These are phyloP conservation scores for Solanum pinnatisectum DNA, from an alignment of 257 asterid species.

Conservation along the genomic window DNA sequence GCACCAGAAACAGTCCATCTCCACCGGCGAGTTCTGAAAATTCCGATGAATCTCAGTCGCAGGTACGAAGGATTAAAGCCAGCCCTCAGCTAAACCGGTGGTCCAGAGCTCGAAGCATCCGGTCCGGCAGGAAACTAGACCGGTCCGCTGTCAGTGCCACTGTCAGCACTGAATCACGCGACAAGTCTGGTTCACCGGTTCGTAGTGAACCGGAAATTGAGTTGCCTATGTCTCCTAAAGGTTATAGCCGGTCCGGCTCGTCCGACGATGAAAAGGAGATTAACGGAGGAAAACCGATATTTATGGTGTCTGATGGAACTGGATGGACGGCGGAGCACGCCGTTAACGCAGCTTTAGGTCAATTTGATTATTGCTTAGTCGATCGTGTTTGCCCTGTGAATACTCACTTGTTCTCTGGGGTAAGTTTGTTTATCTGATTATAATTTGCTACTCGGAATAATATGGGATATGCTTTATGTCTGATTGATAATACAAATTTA, in stretches of 20 bases:
- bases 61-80: constrained; percentile 30
- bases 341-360: constrained; percentile 86
- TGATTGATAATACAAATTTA: not conserved
- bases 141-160: constrained; percentile 28
- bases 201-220: not conserved
- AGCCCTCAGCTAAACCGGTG: constrained; percentile 86
- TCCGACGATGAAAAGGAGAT: constrained; percentile 24
- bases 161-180: not conserved
- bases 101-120: constrained; percentile 82
- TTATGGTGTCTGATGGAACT: constrained; percentile 91
- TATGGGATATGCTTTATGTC: not conserved
- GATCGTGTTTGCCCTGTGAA: constrained; percentile 76
- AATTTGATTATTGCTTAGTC: constrained; percentile 83
- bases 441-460: too few species aligned
- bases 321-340: constrained; percentile 98
- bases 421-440: constrained; percentile 11
- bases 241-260: constrained; percentile 13
- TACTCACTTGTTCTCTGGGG: constrained; percentile 94
- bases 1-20: constrained; percentile 9
- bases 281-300: constrained; percentile 43
- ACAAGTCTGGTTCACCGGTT: constrained; percentile 6
- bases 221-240: not conserved
- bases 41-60: constrained; percentile 19
- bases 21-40: constrained; percentile 16
- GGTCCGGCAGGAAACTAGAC: constrained; percentile 67